phyloP scores from a whole-genome alignment of 129 eudicot genomes.

The Helianthus annuus region DNA sequence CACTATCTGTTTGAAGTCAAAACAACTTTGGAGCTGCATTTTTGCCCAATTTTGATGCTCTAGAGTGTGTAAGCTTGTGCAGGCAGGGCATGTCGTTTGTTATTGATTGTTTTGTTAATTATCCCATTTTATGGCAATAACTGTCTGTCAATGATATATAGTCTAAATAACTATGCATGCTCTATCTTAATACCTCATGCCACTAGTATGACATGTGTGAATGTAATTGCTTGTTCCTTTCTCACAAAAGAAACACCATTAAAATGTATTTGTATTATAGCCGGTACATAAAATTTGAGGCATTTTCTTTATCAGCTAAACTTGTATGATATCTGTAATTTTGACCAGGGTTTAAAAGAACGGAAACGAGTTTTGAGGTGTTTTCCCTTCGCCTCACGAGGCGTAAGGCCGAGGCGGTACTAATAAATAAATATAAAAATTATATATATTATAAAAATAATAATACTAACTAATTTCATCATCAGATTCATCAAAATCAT shows the following conservation, averaged over 20 bases:
- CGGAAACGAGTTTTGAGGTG: too few relatives aligned
- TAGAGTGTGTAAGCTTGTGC: constrained; percentile 6
- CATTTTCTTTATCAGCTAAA: neutral
- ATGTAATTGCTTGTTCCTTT: neutral
- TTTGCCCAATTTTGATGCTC: too few relatives aligned
- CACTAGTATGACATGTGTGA: neutral
- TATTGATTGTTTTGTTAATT: constrained; percentile 5
- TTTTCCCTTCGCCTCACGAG: too few relatives aligned
- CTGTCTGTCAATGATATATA: neutral
- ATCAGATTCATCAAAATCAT: too few relatives aligned
- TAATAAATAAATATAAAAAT: too few relatives aligned
- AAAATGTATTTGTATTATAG: neutral
- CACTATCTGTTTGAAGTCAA: neutral
- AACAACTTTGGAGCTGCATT: neutral
- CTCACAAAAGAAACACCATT: neutral
- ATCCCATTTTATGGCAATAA: neutral
- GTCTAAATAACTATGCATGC: neutral
- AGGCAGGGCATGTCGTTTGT: neutral
- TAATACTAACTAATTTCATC: too few relatives aligned
- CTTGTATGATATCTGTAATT: neutral
- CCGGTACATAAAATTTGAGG: neutral
- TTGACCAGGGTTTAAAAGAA: too few relatives aligned
- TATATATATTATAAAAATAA: too few relatives aligned
- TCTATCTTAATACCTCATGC: neutral
- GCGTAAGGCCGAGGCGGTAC: too few relatives aligned